Evolutionary conservation across 148 eudicot species (phyloP), one percentile per base, ranked within the genome.

Genomic region (Amaranthus palmeri): DNA sequence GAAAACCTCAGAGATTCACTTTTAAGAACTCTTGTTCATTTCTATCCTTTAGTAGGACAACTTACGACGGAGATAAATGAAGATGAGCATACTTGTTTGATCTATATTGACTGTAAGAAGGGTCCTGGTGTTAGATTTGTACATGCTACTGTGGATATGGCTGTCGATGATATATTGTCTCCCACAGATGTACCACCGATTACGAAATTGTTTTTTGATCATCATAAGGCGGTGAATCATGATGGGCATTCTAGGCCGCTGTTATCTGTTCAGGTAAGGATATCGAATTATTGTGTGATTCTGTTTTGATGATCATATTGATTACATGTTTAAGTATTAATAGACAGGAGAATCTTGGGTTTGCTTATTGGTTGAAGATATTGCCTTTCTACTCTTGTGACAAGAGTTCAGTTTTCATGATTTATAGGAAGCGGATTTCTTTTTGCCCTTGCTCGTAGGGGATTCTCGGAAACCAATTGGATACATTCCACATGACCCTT

Each of bases 191-290:
- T 85, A 9, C 85, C 88, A 2, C 47, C 12, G 0, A 44, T 40
- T 1, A 68, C 82, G 13, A 78, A 85, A 14, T 46, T 43, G 4
- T 88, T 82, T 43, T 88, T 84, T 61, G 70, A 78, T 14, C 77
- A 61, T 3, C 63, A 80, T 8, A n/a, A 54, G 5, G 71, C 70
- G 48, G 73, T 87, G 0, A 86, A 82, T 64, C 82, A 82, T 56
- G 80, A 75, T 3, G 84, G 89, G 6, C 86, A 84, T 67, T 62
- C 57, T 25, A 64, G 54, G 15, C 84, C 92, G 0, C 50, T 86
- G 70, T 49, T 86, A 7, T 80, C 86, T 0, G 80, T 85, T 3
- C 91, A 85, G 74, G 36, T 25, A 25, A 25, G 36, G 36, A 25
- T 25, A 25, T 25, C 36, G 36, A 25, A 25, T 25, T 25, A 25